Base-by-base conservation (phyloP, 2,329 filamentous ascomycete genomes). In the Cladosporium sp. region DNA sequence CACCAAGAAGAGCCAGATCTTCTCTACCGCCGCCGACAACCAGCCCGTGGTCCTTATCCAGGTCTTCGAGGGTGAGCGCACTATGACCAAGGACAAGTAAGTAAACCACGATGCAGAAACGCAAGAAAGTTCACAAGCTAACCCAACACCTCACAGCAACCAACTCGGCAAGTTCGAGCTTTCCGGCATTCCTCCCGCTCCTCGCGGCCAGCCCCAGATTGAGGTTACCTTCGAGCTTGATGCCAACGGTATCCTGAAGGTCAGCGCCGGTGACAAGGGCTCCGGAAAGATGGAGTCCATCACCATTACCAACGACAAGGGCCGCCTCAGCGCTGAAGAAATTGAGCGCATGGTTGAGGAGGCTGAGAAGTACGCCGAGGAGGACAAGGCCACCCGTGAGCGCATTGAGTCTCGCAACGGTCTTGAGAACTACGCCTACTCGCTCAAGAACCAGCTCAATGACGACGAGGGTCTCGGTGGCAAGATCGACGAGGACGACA, bases 301-400 rank as follows among this genome's bases (percentile, higher is more conserved):
- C 81, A 98, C 95, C 74, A 99, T 99, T 79, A 98, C 91, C 84
- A 98, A 99, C 84, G 95, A 99, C 84, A 98, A 98, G 89, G 95
- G 95, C 73, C 94, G 95, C 80, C 90, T 99, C 61, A 93, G 91
- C 75, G 90, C 91, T 76, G 95, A 99, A 74, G 95, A 99, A 82
- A 99, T 99, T 74, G 94, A 98, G 81, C 95, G 95, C 81, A 99
- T 99, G 95, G 93, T 99, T 70, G 89, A 90, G 73, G 95, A 99
- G 83, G 95, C 95, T 68, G 95, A 98, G 88, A 92, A 97, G 84
- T 98, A 93, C 79, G 95, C 95, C 77, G 95, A 99, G 81, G 95
- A 98, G 84, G 95, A 99, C 86, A 98, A 98, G 89, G 93, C 93
- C 70, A 96, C 92, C 76, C 92, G 93, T 79, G 92, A 95, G 85